phyloP scores from a whole-genome alignment of 495 filamentous ascomycete genomes.

The Aspergillus bertholletiae region DNA sequence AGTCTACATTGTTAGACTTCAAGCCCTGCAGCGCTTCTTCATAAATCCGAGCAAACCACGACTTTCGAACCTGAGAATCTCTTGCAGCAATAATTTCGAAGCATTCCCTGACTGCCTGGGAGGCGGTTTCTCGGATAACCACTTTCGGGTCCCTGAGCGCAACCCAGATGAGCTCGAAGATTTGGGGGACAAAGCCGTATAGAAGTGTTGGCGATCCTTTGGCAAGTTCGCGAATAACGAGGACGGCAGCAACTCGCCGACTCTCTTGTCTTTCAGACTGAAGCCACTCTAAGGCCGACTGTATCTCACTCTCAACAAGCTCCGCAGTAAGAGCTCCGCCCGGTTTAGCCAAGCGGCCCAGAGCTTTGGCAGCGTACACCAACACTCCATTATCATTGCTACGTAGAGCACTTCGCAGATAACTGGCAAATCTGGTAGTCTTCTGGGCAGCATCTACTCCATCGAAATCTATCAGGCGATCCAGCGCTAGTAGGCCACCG shows the following conservation, averaged over 20 bases:
- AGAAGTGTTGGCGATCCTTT: slow-evolving; percentile 89
- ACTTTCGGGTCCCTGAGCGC: slow-evolving; percentile 84
- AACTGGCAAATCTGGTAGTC: slow-evolving; percentile 86
- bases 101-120: slow-evolving; percentile 85
- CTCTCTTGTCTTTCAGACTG: slow-evolving; percentile 93
- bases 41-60: slow-evolving; percentile 84
- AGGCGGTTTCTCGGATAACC: slow-evolving; percentile 86
- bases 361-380: slow-evolving; percentile 77
- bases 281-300: slow-evolving; percentile 90
- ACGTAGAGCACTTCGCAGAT: slow-evolving; percentile 80
- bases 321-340: slow-evolving; percentile 94
- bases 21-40: slow-evolving; percentile 77
- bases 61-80: slow-evolving; percentile 77
- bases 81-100: slow-evolving; percentile 90
- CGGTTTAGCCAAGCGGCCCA: slow-evolving; percentile 85
- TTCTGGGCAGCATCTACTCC: slow-evolving; percentile 92
- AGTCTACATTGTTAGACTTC: slow-evolving; percentile 73
- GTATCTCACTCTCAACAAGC: slow-evolving; percentile 93
- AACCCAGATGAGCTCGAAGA: slow-evolving; percentile 94
- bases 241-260: slow-evolving; percentile 83
- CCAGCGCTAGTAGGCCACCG: slow-evolving; percentile 87
- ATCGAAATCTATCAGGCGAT: slow-evolving; percentile 90
- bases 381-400: slow-evolving; percentile 86
- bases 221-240: slow-evolving; percentile 85
- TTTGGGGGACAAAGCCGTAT: slow-evolving; percentile 83